Evolutionary conservation across 805 yeast genomes (phyloP).

Genomic region (Starmerella stellata): DNA sequence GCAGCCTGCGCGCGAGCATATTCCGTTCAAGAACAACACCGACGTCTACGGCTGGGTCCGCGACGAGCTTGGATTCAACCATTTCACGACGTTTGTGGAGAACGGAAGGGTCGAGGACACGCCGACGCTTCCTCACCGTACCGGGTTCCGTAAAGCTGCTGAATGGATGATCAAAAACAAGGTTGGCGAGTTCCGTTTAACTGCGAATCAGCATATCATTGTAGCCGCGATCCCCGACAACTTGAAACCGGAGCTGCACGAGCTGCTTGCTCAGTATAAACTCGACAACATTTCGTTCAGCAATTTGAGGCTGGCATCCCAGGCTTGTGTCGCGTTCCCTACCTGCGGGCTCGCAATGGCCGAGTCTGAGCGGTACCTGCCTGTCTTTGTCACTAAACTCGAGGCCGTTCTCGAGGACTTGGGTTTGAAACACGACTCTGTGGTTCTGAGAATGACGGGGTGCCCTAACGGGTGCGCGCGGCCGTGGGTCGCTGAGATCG

Average conservation of each 20-base stretch:
- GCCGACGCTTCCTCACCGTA: slow-evolving; percentile 71
- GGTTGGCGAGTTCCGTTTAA: slow-evolving; percentile 58
- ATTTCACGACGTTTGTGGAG: slow-evolving; percentile 85
- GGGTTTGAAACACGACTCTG: slow-evolving; percentile 83
- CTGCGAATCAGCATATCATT: slow-evolving; percentile 88
- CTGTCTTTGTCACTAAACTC: slow-evolving; percentile 59
- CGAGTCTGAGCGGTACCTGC: slow-evolving; percentile 84
- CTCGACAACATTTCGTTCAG: slow-evolving; percentile 70
- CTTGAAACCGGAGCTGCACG: slow-evolving; percentile 45
- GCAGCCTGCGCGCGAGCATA: slow-evolving; percentile 46
- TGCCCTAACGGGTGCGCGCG: slow-evolving; percentile 98
- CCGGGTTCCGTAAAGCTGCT: slow-evolving; percentile 70
- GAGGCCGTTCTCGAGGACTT: slow-evolving; percentile 78
- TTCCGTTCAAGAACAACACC: slow-evolving; percentile 61
- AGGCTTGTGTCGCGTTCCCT: slow-evolving; percentile 96
- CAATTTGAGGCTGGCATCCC: slow-evolving; percentile 72
- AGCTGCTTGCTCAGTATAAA: slow-evolving; percentile 49
- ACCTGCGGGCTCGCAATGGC: slow-evolving; percentile 99
- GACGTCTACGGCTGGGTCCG: slow-evolving; percentile 89
- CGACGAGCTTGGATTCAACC: slow-evolving; percentile 60
- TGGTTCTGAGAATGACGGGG: slow-evolving; percentile 97
- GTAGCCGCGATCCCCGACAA: slow-evolving; percentile 55
- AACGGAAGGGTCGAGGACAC: slow-evolving; percentile 94
- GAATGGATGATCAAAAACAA: slow-evolving; percentile 35
- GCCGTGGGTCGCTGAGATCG: slow-evolving; percentile 95